phyloP scores from a whole-genome alignment of 768 basidiomycete species.

The Megacollybia marginata region DNA sequence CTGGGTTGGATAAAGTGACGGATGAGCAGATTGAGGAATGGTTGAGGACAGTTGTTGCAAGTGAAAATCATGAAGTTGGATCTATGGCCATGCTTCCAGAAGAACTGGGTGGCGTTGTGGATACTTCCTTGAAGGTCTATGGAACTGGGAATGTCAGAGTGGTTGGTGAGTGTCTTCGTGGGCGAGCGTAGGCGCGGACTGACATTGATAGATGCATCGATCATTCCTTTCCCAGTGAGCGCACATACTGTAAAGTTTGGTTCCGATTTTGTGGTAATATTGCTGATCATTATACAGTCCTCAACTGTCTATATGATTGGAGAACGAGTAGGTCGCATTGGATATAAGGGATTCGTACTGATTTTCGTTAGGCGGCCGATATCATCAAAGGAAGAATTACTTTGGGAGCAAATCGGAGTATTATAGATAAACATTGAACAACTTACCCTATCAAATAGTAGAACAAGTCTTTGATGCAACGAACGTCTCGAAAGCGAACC shows the following conservation, averaged over 20 bases:
- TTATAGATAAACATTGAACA: too few species aligned
- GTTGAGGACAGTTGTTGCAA: conserved; percentile 17
- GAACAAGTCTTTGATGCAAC: too few species aligned
- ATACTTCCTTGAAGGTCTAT: conserved; percentile 25
- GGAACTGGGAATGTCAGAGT: conserved; percentile 11
- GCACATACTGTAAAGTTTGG: neutral
- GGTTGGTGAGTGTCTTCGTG: neutral
- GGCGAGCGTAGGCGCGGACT: too few species aligned
- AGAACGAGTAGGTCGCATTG: neutral
- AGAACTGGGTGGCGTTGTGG: conserved; percentile 30
- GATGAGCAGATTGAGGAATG: conserved; percentile 10
- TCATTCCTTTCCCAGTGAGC: neutral
- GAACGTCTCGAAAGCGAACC: too few species aligned
- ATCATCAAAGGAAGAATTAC: neutral
- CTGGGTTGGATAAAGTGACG: conserved; percentile 4
- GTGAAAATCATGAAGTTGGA: conserved; percentile 28
- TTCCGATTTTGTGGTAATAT: neutral
- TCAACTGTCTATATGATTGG: neutral
- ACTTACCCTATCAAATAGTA: too few species aligned
- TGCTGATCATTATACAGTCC: neutral
- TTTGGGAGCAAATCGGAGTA: too few species aligned
- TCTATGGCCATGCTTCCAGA: conserved; percentile 33
- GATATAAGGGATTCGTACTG: neutral
- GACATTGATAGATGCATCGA: neutral
- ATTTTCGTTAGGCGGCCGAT: neutral